Evolutionary conservation across 225 moss, liverwort and hornwort species (phyloP).

Genomic region (Sphagnum contortum): DNA sequence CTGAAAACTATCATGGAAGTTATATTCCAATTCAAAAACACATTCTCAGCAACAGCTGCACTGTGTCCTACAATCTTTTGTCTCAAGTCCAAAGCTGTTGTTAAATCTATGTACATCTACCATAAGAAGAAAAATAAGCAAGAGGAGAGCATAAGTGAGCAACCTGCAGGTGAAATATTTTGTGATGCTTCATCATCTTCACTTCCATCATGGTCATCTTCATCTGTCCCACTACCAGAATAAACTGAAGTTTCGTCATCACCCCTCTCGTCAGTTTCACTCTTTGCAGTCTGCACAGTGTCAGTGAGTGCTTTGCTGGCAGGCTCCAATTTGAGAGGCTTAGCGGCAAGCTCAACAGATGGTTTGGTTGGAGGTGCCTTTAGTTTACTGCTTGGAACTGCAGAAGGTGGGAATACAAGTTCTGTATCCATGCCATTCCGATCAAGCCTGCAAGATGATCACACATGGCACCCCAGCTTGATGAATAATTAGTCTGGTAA

Average conservation of each 20-base stretch:
- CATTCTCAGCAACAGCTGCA: too few species aligned
- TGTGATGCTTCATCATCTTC: slow-evolving; percentile 22
- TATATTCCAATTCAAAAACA: too few species aligned
- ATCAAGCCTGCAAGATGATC: slow-evolving; percentile 32
- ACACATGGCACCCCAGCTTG: too few species aligned
- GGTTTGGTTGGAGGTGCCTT: slow-evolving; percentile 9
- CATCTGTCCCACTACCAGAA: slow-evolving; percentile 42
- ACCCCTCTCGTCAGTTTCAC: slow-evolving; percentile 25
- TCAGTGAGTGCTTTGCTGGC: slow-evolving; percentile 17
- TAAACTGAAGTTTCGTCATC: slow-evolving; percentile 27
- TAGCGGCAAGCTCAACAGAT: slow-evolving; percentile 14
- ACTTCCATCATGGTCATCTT: slow-evolving; percentile 27
- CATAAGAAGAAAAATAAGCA: not conserved
- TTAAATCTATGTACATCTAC: too few species aligned
- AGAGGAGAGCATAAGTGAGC: slow-evolving; percentile 2
- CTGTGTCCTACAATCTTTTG: too few species aligned
- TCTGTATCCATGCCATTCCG: slow-evolving; percentile 14
- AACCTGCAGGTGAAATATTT: slow-evolving; percentile 20
- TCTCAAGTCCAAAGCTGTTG: not conserved
- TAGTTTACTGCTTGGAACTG: slow-evolving; percentile 30
- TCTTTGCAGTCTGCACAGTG: slow-evolving; percentile 10
- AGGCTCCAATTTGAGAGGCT: slow-evolving; percentile 11
- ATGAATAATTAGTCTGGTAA: too few species aligned
- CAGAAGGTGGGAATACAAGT: slow-evolving; percentile 38
- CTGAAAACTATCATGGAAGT: too few species aligned